phyloP scores from a whole-genome alignment of 768 basidiomycete species.

The Cystoderma amianthinum region DNA sequence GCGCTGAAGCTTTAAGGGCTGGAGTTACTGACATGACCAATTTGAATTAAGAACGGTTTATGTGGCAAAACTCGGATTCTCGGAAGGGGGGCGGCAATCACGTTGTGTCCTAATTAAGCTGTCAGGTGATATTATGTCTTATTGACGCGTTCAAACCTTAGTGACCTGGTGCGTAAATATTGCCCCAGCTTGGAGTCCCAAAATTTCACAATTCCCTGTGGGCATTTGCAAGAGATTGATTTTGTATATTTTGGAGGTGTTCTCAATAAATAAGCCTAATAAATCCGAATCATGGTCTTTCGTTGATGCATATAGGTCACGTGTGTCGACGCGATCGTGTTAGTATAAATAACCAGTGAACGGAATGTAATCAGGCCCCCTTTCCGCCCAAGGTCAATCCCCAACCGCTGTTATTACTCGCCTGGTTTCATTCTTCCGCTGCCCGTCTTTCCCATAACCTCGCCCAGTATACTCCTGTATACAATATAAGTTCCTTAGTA shows the following conservation, averaged over 20 bases:
- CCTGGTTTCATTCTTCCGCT: constrained; percentile 2
- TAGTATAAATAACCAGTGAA: neutral
- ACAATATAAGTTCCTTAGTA: neutral
- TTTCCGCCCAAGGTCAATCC: neutral
- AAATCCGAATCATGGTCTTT: neutral
- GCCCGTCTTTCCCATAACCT: constrained; percentile 2
- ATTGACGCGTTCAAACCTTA: neutral
- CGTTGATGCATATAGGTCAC: neutral
- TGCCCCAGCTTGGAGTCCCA: too few species aligned
- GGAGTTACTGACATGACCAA: constrained; percentile 47
- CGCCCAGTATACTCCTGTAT: neutral
- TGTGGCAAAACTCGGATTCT: neutral
- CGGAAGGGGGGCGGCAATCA: neutral
- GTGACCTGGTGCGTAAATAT: too few species aligned
- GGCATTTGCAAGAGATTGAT: neutral
- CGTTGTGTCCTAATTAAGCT: neutral
- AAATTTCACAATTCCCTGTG: neutral
- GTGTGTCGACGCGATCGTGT: neutral
- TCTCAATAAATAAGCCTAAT: neutral
- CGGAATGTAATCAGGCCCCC: neutral
- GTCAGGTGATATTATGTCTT: neutral
- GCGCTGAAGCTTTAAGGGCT: constrained; percentile 53
- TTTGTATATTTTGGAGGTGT: neutral
- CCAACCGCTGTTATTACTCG: constrained; percentile 2
- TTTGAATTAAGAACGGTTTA: neutral